Evolutionary conservation across 1,139 yeast genomes (phyloP).

Genomic region (Arxiozyma slooffiae): DNA sequence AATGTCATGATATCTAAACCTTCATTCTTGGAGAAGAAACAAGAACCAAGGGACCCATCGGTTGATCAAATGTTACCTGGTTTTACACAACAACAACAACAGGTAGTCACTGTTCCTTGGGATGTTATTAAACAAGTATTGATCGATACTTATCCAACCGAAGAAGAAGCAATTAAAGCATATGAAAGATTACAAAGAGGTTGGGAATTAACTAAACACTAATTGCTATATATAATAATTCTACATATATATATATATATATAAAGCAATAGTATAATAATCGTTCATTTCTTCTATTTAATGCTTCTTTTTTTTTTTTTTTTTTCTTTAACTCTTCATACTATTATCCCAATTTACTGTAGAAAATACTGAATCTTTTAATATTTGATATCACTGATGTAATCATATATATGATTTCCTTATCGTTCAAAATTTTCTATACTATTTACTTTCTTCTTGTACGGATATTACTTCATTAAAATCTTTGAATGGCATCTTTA

Average conservation of each 20-base stretch:
- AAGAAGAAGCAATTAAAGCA: slow-evolving; percentile 16
- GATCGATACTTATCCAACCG: slow-evolving; percentile 14
- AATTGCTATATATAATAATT: neutral
- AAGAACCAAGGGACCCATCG: slow-evolving; percentile 6
- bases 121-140: slow-evolving; percentile 26
- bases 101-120: slow-evolving; percentile 34
- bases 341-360: slow-evolving; percentile 37
- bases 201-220: slow-evolving; percentile 31
- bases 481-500: neutral
- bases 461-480: neutral
- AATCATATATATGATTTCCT: slow-evolving; percentile 28
- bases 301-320: slow-evolving; percentile 30
- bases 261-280: neutral
- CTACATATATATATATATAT: neutral
- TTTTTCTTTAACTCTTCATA: no score
- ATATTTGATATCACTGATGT: slow-evolving; percentile 23
- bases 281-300: slow-evolving; percentile 5
- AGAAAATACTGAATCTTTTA: slow-evolving; percentile 18
- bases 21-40: slow-evolving; percentile 3
- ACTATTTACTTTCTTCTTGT: neutral
- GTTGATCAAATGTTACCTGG: slow-evolving; percentile 4
- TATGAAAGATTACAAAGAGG: slow-evolving; percentile 37
- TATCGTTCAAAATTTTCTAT: slow-evolving; percentile 21
- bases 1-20: slow-evolving; percentile 33
- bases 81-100: no score